Evolutionary conservation across 2,329 filamentous ascomycete species (phyloP), one percentile per base, ranked within the genome.

Genomic region (Apiospora phragmitis): DNA sequence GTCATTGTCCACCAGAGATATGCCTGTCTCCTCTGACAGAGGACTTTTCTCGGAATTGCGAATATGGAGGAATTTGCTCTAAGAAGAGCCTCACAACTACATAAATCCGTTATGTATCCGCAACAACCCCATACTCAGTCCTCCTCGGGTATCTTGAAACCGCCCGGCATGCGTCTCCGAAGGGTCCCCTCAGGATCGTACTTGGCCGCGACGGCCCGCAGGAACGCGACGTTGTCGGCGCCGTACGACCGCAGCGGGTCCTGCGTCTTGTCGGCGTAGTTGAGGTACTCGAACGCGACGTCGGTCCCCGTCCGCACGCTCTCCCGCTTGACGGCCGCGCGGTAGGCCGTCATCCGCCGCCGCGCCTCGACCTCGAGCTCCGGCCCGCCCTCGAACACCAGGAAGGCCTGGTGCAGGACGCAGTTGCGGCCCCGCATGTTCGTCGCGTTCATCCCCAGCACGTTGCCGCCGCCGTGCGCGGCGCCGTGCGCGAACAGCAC

Each of bases 131-230:
- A 38, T n/a, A 45, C 14, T 38, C 55, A 38, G 18, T 62, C 29
- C 18, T 62, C 55, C 32, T 62, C 8, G 7, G 55, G 18, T n/a
- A 55, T 35, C 45, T 68, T 68, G 26, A 68, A 68, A 12, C 67
- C 45, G 4, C 45, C 49, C 2, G 67, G 49, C 26, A 49, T 41
- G 35, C 43, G 42, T 26, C n/a, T 32, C 45, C 35, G 67, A 12
- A 82, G 83, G 11, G 81, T 74, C 3, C 11, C 76, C 1, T 75
- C 45, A 1, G 80, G 80, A 71, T 83, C 82, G 71, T 81, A 83
- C 71, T 79, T 80, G 67, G 75, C 67, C 24, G 80, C 78, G 59
- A 80, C 76, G 7, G 70, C 69, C 42, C 76, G 73, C 69, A 84
- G 69, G 32, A 74, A 75, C 43, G 73, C 72, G 38, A 80, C 70